Percentiles rank a stretch among this genome's conserved stretches.
These are phyloP conservation scores for Citrus sp. DNA, from an alignment of 345 rosid genomes.

Conservation along the genomic window DNA sequence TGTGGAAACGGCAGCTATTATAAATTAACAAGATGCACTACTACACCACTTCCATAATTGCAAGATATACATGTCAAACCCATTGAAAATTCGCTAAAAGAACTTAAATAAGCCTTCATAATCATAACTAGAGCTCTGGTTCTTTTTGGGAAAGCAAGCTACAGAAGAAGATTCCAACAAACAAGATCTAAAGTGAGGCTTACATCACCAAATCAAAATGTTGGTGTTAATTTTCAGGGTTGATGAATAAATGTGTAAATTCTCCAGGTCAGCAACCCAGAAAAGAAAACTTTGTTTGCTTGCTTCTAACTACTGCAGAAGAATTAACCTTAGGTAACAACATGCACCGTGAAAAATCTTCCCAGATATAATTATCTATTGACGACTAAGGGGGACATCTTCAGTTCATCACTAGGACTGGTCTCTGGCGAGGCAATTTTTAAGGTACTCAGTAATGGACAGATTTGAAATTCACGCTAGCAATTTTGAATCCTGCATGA, in stretches of 20 bases:
- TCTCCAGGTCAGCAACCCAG: not conserved
- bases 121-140: not conserved
- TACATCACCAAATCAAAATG: not conserved
- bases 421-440: not conserved
- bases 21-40: not conserved
- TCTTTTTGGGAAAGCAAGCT: not conserved
- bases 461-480: not conserved
- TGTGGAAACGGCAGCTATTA: not conserved
- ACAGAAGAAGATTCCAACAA: not conserved
- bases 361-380: not conserved
- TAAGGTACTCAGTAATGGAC: not conserved
- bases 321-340: not conserved
- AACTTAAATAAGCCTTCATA: not conserved
- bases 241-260: not conserved
- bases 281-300: not conserved
- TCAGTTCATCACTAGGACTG: not conserved
- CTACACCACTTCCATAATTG: constrained; percentile 5
- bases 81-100: not conserved
- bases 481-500: not conserved
- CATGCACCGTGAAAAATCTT: not conserved
- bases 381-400: not conserved
- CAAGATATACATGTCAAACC: not conserved
- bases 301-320: not conserved
- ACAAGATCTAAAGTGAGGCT: not conserved
- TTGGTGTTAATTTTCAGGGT: not conserved